Evolutionary conservation across 2,329 filamentous ascomycete genomes (phyloP).

Genomic region (Scytalidium lignicola): DNA sequence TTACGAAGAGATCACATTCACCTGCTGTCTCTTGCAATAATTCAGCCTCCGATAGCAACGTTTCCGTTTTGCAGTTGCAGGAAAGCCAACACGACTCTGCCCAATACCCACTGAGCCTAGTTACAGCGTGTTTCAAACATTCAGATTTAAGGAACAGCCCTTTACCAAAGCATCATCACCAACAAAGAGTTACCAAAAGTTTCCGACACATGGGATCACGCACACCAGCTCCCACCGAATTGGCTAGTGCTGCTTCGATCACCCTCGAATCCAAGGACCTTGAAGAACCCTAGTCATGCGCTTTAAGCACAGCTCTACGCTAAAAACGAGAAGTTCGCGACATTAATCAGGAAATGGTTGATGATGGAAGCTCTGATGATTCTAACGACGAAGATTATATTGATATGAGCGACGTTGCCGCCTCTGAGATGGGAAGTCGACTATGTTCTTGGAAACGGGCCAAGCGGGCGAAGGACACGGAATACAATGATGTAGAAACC

Average conservation of each 20-base stretch:
- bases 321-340: constrained; percentile 8
- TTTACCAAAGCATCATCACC: constrained; percentile 8
- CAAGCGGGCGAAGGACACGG: constrained; percentile 9
- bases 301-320: constrained; percentile 5
- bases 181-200: constrained; percentile 10
- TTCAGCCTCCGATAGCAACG: constrained; percentile 9
- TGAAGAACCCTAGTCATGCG: constrained; percentile 5
- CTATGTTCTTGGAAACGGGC: constrained; percentile 9
- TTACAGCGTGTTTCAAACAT: constrained; percentile 6
- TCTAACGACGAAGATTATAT: constrained; percentile 15
- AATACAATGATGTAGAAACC: constrained; percentile 5
- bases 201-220: constrained; percentile 9
- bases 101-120: constrained; percentile 7
- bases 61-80: constrained; percentile 7
- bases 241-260: constrained; percentile 11
- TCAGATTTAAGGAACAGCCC: constrained; percentile 11
- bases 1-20: constrained; percentile 8
- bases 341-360: constrained; percentile 11
- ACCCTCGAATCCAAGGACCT: constrained; percentile 8
- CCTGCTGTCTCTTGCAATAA: constrained; percentile 10
- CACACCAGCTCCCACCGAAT: constrained; percentile 7
- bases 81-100: constrained; percentile 5
- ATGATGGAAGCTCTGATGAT: constrained; percentile 11
- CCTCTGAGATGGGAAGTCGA: constrained; percentile 7
- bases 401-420: constrained; percentile 9